These are phyloP conservation scores for Globisporangium takayamanum DNA, from an alignment of 352 stramenopile species.

Conservation along the genomic window DNA sequence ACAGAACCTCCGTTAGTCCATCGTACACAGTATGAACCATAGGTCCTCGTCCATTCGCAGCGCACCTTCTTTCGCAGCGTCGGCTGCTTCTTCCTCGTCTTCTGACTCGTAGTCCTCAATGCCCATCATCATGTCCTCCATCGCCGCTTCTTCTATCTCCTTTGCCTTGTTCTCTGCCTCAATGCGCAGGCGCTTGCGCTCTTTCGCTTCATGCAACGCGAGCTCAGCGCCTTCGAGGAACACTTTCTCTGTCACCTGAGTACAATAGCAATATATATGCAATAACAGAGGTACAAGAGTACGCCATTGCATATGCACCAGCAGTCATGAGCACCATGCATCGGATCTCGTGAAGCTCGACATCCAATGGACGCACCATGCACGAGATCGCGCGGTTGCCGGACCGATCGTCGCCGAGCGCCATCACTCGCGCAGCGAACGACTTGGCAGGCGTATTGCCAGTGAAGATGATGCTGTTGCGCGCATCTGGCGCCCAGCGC, in stretches of 20 bases:
- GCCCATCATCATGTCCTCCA: constrained; percentile 91
- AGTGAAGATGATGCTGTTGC: constrained; percentile 86
- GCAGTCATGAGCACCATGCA: background rate
- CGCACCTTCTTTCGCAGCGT: constrained; percentile 53
- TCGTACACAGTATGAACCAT: background rate
- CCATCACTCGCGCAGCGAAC: constrained; percentile 61
- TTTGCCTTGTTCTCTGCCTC: constrained; percentile 86
- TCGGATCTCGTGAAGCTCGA: background rate
- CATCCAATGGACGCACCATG: constrained; percentile 23
- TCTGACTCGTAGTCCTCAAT: constrained; percentile 87
- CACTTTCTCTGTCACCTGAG: constrained; percentile 49
- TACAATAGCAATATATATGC: too few relatives aligned
- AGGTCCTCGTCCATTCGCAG: background rate
- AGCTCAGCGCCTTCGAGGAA: constrained; percentile 82
- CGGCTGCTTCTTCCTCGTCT: constrained; percentile 55
- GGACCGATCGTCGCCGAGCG: constrained; percentile 41
- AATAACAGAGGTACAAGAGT: background rate
- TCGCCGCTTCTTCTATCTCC: constrained; percentile 83
- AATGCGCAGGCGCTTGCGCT: constrained; percentile 70
- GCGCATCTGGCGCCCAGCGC: constrained; percentile 62
- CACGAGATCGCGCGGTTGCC: constrained; percentile 50
- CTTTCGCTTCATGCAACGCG: constrained; percentile 82
- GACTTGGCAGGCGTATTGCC: constrained; percentile 50
- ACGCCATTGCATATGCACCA: too few relatives aligned
- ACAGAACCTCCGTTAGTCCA: too few relatives aligned